These are phyloP conservation scores for Pseudofabraea citricarpa DNA, from an alignment of 2,329 filamentous ascomycete species.

Conservation along the genomic window DNA sequence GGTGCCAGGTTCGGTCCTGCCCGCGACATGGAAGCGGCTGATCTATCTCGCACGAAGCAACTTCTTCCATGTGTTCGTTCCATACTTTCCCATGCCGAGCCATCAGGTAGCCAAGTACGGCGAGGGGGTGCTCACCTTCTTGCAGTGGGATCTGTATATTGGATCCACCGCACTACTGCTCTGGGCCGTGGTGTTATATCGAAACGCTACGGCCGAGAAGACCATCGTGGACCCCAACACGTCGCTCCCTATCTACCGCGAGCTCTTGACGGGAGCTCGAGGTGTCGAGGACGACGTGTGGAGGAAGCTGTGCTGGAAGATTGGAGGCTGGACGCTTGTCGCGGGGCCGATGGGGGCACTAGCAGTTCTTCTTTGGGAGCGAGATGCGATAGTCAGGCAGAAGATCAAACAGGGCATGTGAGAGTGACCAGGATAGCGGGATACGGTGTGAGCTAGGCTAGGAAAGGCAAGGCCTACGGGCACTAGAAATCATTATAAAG, in stretches of 20 bases:
- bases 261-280: slow-evolving; percentile 16
- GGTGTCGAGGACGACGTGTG: slow-evolving; percentile 10
- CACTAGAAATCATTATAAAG: too few relatives aligned
- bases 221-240: slow-evolving; percentile 11
- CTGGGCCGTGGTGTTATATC: slow-evolving; percentile 37
- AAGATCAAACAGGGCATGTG: slow-evolving; percentile 20
- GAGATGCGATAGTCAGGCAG: slow-evolving; percentile 34
- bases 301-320: slow-evolving; percentile 28
- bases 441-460: too few relatives aligned
- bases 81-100: slow-evolving; percentile 28
- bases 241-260: slow-evolving; percentile 11
- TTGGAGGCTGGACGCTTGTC: slow-evolving; percentile 29
- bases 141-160: slow-evolving; percentile 44
- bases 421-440: too few relatives aligned
- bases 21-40: slow-evolving; percentile 28
- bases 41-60: slow-evolving; percentile 26
- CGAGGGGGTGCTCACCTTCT: slow-evolving; percentile 37
- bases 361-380: slow-evolving; percentile 42
- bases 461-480: too few relatives aligned
- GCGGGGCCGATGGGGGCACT: slow-evolving; percentile 39
- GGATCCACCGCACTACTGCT: slow-evolving; percentile 36
- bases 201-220: slow-evolving; percentile 20
- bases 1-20: slow-evolving; percentile 31
- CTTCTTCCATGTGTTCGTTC: slow-evolving; percentile 33
- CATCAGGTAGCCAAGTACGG: slow-evolving; percentile 15